phyloP scores from a whole-genome alignment of 345 rosid genomes.

The Lumnitzera littorea region DNA sequence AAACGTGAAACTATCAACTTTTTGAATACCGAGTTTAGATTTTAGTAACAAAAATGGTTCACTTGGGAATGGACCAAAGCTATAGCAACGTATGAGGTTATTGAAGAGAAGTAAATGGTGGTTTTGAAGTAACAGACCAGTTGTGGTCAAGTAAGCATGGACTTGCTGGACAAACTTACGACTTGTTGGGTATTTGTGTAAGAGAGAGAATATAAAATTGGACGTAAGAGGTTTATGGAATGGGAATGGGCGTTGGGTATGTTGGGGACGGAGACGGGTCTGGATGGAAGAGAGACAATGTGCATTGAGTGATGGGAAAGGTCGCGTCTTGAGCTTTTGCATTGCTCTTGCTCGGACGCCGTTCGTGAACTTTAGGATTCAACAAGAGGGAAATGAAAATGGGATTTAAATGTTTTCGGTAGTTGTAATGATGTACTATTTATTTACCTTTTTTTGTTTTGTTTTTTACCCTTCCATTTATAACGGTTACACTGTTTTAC shows the following conservation, averaged over 20 bases:
- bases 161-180: constrained; percentile 29
- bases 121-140: constrained; percentile 17
- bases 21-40: constrained; percentile 17
- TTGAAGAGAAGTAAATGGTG: constrained; percentile 33
- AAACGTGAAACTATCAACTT: constrained; percentile 62
- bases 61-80: constrained; percentile 25
- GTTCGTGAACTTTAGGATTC: too few species aligned
- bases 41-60: constrained; percentile 30
- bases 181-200: constrained; percentile 23
- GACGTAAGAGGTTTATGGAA: too few species aligned
- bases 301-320: background rate
- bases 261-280: constrained; percentile 8
- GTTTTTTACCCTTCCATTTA: too few species aligned
- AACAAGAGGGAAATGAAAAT: too few species aligned
- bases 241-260: background rate
- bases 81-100: constrained; percentile 53
- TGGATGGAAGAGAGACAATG: constrained; percentile 15
- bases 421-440: too few species aligned
- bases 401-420: too few species aligned
- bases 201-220: constrained; percentile 18
- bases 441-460: too few species aligned
- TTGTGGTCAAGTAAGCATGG: constrained; percentile 33
- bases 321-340: too few species aligned
- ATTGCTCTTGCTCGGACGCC: too few species aligned
- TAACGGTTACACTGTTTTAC: too few species aligned